Evolutionary conservation across 306 rosid genomes (phyloP).

Genomic region (Sechiopsis laciniata): DNA sequence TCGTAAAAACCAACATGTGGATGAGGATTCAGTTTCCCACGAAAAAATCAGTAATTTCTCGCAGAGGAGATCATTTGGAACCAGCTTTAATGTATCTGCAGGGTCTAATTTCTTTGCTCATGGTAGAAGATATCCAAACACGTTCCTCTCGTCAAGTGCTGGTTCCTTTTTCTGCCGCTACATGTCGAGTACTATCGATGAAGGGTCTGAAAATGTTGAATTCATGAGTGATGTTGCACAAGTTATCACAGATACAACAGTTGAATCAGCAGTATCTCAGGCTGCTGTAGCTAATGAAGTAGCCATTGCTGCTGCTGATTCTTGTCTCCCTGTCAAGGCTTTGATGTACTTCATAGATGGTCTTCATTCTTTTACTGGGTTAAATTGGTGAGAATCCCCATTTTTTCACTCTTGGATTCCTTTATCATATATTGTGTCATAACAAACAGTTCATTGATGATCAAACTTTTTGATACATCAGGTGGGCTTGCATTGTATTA

Average conservation of each 20-base stretch:
- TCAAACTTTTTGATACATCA: conserved; percentile 31
- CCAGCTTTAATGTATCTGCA: conserved; percentile 28
- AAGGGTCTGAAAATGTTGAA: conserved; percentile 45
- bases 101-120: conserved; percentile 30
- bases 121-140: conserved; percentile 30
- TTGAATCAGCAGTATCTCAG: conserved; percentile 50
- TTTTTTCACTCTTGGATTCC: not conserved
- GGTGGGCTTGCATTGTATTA: conserved; percentile 80
- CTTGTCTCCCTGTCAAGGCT: conserved; percentile 53
- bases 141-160: conserved; percentile 23
- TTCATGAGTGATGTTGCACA: conserved; percentile 54
- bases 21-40: conserved; percentile 32
- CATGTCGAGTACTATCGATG: conserved; percentile 60
- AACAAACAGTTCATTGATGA: not conserved
- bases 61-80: conserved; percentile 50
- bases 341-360: conserved; percentile 76
- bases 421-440: not conserved
- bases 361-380: conserved; percentile 59
- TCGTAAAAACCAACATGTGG: conserved; percentile 23
- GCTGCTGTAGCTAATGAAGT: conserved; percentile 54
- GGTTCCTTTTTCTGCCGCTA: conserved; percentile 48
- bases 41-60: conserved; percentile 29
- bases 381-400: conserved; percentile 57
- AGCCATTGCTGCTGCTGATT: conserved; percentile 86
- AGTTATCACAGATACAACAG: conserved; percentile 42